Conservation (phyloP, 495 filamentous ascomycete genomes). For the Endocarpon pusillum region DNA sequence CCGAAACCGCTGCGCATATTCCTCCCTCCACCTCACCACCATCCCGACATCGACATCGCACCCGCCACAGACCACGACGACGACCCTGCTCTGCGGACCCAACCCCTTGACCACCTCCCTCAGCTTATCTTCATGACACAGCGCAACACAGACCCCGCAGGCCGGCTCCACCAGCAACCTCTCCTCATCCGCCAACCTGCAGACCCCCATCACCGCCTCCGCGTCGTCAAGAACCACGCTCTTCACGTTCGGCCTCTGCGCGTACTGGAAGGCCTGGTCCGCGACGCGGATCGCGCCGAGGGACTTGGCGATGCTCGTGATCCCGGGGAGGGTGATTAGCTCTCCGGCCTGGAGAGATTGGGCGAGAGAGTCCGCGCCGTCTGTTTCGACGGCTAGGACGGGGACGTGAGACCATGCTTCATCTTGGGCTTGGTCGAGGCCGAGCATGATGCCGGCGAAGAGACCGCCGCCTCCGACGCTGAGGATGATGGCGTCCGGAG, state of each 20-base stretch:
- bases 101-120: conserved; percentile 41
- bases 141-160: conserved; percentile 58
- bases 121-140: conserved; percentile 47
- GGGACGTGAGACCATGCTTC: conserved; percentile 22
- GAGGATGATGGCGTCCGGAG: conserved; percentile 57
- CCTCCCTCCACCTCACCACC: conserved; percentile 42
- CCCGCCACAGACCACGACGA: conserved; percentile 79
- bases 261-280: conserved; percentile 51
- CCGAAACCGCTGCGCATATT: conserved; percentile 23
- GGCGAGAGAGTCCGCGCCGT: conserved; percentile 58
- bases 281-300: conserved; percentile 65
- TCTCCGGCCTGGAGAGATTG: conserved; percentile 38
- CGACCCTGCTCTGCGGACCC: conserved; percentile 46
- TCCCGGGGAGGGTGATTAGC: conserved; percentile 48
- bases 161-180: conserved; percentile 63
- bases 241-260: conserved; percentile 32
- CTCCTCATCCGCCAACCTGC: conserved; percentile 67
- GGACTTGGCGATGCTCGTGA: conserved; percentile 67
- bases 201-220: conserved; percentile 61
- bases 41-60: conserved; percentile 53
- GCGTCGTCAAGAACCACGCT: conserved; percentile 59
- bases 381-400: conserved; percentile 69
- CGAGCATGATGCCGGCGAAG: conserved; percentile 61
- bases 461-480: conserved; percentile 83
- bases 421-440: conserved; percentile 32